These are phyloP conservation scores for Peniophora sp. DNA, from an alignment of 1,284 basidiomycete species.

Conservation along the genomic window DNA sequence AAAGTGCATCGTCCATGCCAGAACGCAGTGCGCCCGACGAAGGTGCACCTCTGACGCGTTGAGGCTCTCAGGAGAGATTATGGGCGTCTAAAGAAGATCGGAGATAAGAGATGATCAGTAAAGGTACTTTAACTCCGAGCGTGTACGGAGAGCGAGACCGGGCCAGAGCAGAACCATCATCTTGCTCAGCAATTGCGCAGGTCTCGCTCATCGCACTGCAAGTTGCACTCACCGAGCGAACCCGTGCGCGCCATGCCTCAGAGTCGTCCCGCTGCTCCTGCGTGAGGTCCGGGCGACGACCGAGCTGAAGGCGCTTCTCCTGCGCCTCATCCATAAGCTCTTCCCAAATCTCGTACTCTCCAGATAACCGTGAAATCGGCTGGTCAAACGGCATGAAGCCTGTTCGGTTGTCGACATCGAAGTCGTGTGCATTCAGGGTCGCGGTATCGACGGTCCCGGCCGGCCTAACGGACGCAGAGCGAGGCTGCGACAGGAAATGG, in stretches of 20 bases:
- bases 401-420: slow-evolving; percentile 87
- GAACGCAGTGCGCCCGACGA: slow-evolving; percentile 79
- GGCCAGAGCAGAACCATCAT: neutral
- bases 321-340: slow-evolving; percentile 43
- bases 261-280: slow-evolving; percentile 37
- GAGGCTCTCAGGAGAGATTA: slow-evolving; percentile 43
- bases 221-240: slow-evolving; percentile 43
- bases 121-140: neutral
- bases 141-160: slow-evolving; percentile 26
- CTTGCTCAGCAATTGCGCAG: slow-evolving; percentile 1
- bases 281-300: slow-evolving; percentile 36
- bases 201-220: neutral
- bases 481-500: slow-evolving; percentile 64
- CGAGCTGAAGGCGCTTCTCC: slow-evolving; percentile 44
- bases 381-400: slow-evolving; percentile 88
- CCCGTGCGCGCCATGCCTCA: slow-evolving; percentile 52
- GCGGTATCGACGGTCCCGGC: slow-evolving; percentile 63
- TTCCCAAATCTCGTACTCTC: slow-evolving; percentile 71
- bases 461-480: slow-evolving; percentile 34
- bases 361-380: slow-evolving; percentile 58
- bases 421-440: slow-evolving; percentile 88
- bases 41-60: slow-evolving; percentile 56
- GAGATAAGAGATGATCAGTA: neutral
- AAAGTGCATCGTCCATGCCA: slow-evolving; percentile 83
- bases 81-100: slow-evolving; percentile 28